These are phyloP conservation scores for Salix purpurea DNA, from an alignment of 345 rosid species.

Conservation along the genomic window DNA sequence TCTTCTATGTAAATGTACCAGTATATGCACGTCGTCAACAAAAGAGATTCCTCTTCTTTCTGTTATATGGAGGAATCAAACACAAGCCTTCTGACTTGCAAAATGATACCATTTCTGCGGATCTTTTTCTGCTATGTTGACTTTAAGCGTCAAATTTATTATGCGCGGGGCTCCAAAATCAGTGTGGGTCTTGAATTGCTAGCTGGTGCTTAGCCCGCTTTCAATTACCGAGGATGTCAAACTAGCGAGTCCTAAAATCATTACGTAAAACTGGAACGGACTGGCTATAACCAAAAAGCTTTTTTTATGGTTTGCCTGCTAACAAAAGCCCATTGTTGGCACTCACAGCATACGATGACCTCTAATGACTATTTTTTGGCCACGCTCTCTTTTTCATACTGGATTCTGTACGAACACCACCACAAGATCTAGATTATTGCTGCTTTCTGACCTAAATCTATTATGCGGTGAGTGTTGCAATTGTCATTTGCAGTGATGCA, in stretches of 20 bases:
- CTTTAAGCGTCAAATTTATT: neutral
- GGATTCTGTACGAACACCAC: neutral
- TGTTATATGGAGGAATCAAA: neutral
- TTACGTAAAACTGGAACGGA: neutral
- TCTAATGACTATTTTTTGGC: neutral
- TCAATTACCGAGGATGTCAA: neutral
- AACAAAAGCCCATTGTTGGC: neutral
- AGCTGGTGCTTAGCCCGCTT: neutral
- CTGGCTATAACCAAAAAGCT: neutral
- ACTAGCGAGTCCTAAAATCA: neutral
- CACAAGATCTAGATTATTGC: neutral
- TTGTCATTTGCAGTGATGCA: neutral
- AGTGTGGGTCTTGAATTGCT: neutral
- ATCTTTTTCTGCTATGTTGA: neutral
- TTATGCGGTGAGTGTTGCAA: neutral
- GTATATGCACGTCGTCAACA: neutral
- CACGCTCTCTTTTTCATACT: neutral
- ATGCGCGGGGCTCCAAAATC: neutral
- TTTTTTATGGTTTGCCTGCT: neutral
- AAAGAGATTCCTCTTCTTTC: neutral
- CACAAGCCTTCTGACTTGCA: neutral
- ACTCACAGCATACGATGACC: neutral
- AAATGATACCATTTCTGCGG: neutral
- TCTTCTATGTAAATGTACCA: neutral
- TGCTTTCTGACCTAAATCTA: neutral